A percentile compares a stretch with the other conserved stretches of the same genome.
phyloP scores from a whole-genome alignment of 805 yeast species.

The Pichia californica region DNA sequence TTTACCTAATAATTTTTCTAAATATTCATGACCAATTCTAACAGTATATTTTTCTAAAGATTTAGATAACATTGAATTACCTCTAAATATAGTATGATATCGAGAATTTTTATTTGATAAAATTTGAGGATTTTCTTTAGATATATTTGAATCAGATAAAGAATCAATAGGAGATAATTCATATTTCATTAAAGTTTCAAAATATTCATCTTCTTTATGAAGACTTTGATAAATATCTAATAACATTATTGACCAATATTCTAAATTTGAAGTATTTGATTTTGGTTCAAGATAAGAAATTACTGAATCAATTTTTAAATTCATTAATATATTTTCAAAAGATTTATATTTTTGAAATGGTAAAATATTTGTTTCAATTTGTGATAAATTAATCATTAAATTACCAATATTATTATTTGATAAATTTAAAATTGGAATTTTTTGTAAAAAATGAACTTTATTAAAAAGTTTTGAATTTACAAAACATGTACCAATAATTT shows the following conservation, averaged over 20 bases:
- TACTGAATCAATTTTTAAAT: constrained; percentile 47
- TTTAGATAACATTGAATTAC: constrained; percentile 77
- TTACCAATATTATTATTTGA: constrained; percentile 46
- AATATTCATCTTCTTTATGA: constrained; percentile 55
- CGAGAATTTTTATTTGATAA: not conserved
- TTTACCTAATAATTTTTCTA: constrained; percentile 67
- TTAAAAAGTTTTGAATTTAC: constrained; percentile 36
- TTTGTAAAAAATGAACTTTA: constrained; percentile 21
- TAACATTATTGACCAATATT: constrained; percentile 50
- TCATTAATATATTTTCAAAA: constrained; percentile 54
- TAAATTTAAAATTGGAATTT: constrained; percentile 18
- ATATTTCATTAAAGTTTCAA: constrained; percentile 5
- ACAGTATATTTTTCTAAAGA: constrained; percentile 72
- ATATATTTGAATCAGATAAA: not conserved
- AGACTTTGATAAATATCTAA: constrained; percentile 71
- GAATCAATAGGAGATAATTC: constrained; percentile 26
- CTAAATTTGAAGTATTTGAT: constrained; percentile 34
- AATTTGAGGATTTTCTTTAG: not conserved
- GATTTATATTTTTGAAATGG: constrained; percentile 54
- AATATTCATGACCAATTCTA: constrained; percentile 71
- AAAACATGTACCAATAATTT: constrained; percentile 46
- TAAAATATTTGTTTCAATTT: constrained; percentile 50
- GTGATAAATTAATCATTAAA: constrained; percentile 43
- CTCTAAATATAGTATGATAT: constrained; percentile 64
- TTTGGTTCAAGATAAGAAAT: constrained; percentile 38